Base-by-base conservation (phyloP, 257 asterid species). In the Nemophila menziesii region DNA sequence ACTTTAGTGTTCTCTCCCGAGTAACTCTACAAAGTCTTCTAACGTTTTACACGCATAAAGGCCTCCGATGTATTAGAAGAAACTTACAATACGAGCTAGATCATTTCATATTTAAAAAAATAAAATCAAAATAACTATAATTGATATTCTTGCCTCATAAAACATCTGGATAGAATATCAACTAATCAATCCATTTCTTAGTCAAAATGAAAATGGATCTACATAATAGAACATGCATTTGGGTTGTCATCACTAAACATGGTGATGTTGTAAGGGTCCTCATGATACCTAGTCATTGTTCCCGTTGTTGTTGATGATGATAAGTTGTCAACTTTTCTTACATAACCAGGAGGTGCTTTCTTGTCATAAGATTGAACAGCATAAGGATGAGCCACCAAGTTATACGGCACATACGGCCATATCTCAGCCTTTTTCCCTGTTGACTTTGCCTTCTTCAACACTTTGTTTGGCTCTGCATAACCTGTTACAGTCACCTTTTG, bases 241-340 rank as follows among this genome's bases (percentile, higher is more conserved):
- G 93, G 92, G 45, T 85, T 80, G 5, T 85, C 96, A 63, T 85
- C 96, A 48, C 92, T 81, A 51, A 85, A 85, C 80, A 81, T 63
- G 11, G 63, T 66, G 50, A 49, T 51, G n/a, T n/a, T n/a, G 61
- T 85, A 81, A 17, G 93, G 92, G 43, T 80, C 93, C 37, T 85
- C 95, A n/a, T n/a, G n/a, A 40, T 23, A 66, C 62, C 54, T 69
- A 0, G 66, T 44, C 3, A 69, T 59, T 0, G 58, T 55, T 11
- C 55, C 63, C 20, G 19, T 54, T 0, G 11, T 38, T 40, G 33
- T 24, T 3, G 47, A 44, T 0, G 53, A 29, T 11, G 70, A 15
- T 17, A 67, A 64, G 45, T 63, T 57, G 2, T 75, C 89, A 0
- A 72, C 79, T 45, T 61, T 70, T 45, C 96, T 66, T 39, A 86